Percentiles rank a stretch among this genome's conserved stretches.
Evolutionary conservation across 768 basidiomycete species (phyloP).

Genomic region (Pluteus cervinus): DNA sequence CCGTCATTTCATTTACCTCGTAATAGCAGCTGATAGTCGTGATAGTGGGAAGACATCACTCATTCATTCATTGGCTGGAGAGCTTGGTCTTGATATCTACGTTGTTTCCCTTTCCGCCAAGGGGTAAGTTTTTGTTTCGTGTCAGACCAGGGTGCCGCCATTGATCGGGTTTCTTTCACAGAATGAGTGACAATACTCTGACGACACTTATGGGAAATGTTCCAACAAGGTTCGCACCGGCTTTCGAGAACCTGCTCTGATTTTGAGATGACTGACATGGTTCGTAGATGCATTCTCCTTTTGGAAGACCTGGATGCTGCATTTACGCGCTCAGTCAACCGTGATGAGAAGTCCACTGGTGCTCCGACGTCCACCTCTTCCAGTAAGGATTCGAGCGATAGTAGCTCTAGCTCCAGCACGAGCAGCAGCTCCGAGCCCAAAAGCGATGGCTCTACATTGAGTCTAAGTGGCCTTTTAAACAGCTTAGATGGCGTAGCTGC

Average conservation of each 20-base stretch:
- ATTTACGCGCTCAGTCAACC: constrained; percentile 82
- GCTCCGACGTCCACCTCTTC: constrained; percentile 47
- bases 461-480: constrained; percentile 80
- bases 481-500: constrained; percentile 83
- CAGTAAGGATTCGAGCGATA: constrained; percentile 30
- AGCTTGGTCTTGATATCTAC: constrained; percentile 85
- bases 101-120: constrained; percentile 86
- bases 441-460: constrained; percentile 76
- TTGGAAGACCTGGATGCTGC: constrained; percentile 93
- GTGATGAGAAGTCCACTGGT: constrained; percentile 76
- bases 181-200: constrained; percentile 89
- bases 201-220: constrained; percentile 86
- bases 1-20: constrained; percentile 6
- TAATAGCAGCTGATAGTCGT: constrained; percentile 6
- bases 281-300: constrained; percentile 77
- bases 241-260: constrained; percentile 3
- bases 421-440: no score
- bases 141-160: not conserved
- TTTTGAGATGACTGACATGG: constrained; percentile 11
- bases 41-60: constrained; percentile 79
- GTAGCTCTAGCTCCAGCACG: no score
- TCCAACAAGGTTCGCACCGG: constrained; percentile 63
- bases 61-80: constrained; percentile 80
- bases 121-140: constrained; percentile 45
- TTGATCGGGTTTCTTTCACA: constrained; percentile 18